Conservation (phyloP, 1,284 basidiomycete genomes). For the Trametes hirsuta region DNA sequence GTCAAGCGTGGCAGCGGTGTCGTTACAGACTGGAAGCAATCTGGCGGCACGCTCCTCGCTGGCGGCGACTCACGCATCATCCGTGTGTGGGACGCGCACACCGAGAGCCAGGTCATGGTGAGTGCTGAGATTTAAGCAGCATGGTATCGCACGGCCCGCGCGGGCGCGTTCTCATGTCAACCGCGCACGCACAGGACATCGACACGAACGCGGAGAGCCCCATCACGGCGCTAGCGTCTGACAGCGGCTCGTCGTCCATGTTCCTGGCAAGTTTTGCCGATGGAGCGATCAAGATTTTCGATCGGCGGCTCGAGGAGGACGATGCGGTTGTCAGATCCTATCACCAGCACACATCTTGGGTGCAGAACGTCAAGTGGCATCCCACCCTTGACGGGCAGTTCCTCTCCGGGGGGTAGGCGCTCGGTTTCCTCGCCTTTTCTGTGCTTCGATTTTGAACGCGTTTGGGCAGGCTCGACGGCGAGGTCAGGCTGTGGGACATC, state of each 20-base stretch:
- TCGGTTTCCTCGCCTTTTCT: not conserved
- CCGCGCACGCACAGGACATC: slow-evolving; percentile 61
- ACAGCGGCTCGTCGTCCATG: slow-evolving; percentile 77
- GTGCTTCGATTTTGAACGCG: not conserved
- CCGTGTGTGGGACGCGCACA: slow-evolving; percentile 94
- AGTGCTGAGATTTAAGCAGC: slow-evolving; percentile 29
- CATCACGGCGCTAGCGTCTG: slow-evolving; percentile 85
- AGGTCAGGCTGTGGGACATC: slow-evolving; percentile 92
- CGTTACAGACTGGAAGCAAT: slow-evolving; percentile 94
- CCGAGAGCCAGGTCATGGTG: slow-evolving; percentile 84
- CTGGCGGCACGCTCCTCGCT: slow-evolving; percentile 82
- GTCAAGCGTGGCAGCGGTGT: slow-evolving; percentile 81
- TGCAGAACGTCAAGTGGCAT: slow-evolving; percentile 91
- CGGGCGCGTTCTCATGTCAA: slow-evolving; percentile 15
- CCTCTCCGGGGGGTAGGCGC: slow-evolving; percentile 82
- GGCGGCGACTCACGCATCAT: slow-evolving; percentile 92
- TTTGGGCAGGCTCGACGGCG: slow-evolving; percentile 77
- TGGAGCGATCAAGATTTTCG: slow-evolving; percentile 90
- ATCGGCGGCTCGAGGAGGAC: slow-evolving; percentile 85
- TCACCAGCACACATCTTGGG: slow-evolving; percentile 87
- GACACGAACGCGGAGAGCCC: slow-evolving; percentile 91
- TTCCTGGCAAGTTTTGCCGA: slow-evolving; percentile 95
- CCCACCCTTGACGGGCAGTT: slow-evolving; percentile 75
- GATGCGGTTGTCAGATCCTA: slow-evolving; percentile 86
- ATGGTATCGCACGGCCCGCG: not conserved